Conservation (phyloP, 2,329 filamentous ascomycete species). For the Cladosporium velox region DNA sequence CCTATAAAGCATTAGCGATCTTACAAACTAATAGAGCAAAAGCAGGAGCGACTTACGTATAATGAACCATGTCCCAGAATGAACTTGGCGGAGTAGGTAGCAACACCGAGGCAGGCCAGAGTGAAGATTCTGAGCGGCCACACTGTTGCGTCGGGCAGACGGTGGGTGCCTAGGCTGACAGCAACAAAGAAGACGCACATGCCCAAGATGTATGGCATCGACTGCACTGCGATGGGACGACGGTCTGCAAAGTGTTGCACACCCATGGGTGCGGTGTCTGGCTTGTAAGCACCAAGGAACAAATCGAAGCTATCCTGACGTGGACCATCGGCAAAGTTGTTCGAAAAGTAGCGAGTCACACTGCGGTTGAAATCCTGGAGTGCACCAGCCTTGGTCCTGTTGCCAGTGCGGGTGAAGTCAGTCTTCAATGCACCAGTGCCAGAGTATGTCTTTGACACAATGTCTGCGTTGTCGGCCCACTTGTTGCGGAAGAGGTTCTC, state of each 20-base stretch:
- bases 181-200: constrained; percentile 83
- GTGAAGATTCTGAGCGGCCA: constrained; percentile 82
- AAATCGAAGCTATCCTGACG: constrained; percentile 94
- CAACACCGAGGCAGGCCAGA: constrained; percentile 72
- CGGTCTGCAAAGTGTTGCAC: constrained; percentile 80
- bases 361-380: constrained; percentile 87
- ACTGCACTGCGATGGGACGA: constrained; percentile 82
- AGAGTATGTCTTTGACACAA: constrained; percentile 88
- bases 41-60: constrained; percentile 69
- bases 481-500: constrained; percentile 93
- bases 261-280: constrained; percentile 69
- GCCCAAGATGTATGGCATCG: constrained; percentile 87
- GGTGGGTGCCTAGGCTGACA: constrained; percentile 71
- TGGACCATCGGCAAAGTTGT: constrained; percentile 94
- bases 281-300: constrained; percentile 84
- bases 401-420: constrained; percentile 91
- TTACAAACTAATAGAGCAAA: not conserved
- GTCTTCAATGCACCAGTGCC: constrained; percentile 98
- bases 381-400: constrained; percentile 80
- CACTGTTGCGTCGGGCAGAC: constrained; percentile 71
- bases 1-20: constrained; percentile 54
- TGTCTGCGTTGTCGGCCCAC: constrained; percentile 98
- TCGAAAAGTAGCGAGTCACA: constrained; percentile 82
- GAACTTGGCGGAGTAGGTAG: constrained; percentile 73
- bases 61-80: constrained; percentile 84